These are phyloP conservation scores for Leccinum barrowsii DNA, from an alignment of 768 basidiomycete genomes.

Conservation along the genomic window DNA sequence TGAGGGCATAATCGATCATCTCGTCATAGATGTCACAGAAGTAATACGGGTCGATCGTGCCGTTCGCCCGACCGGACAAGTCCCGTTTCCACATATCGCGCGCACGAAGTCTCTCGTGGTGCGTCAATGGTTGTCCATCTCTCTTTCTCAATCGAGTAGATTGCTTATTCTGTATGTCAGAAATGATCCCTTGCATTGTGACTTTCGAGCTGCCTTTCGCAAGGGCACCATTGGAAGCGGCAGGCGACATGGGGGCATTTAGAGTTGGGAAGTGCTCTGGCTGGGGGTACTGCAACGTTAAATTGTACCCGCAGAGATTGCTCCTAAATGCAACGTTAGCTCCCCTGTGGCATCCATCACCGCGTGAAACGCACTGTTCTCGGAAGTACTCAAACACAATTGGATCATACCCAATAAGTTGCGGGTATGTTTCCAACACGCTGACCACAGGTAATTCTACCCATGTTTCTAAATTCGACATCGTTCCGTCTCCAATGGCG, in stretches of 20 bases:
- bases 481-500: conserved; percentile 64
- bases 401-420: conserved; percentile 68
- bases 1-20: no score
- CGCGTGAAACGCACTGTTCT: conserved; percentile 49
- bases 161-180: no score
- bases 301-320: conserved; percentile 60
- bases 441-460: conserved; percentile 54
- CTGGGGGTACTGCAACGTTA: conserved; percentile 69
- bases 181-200: no score
- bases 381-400: conserved; percentile 64
- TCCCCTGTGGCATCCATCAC: neutral
- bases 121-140: no score
- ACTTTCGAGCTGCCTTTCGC: no score
- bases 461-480: conserved; percentile 48
- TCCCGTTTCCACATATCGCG: no score
- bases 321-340: conserved; percentile 34
- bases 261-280: conserved; percentile 43
- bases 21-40: no score
- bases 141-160: no score
- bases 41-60: no score
- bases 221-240: no score
- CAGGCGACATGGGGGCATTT: neutral
- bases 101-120: no score
- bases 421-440: conserved; percentile 70
- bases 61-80: no score